Evolutionary conservation across 192 early-diverging fungal genomes (phyloP).

Genomic region (Linnemannia schmuckeri): DNA sequence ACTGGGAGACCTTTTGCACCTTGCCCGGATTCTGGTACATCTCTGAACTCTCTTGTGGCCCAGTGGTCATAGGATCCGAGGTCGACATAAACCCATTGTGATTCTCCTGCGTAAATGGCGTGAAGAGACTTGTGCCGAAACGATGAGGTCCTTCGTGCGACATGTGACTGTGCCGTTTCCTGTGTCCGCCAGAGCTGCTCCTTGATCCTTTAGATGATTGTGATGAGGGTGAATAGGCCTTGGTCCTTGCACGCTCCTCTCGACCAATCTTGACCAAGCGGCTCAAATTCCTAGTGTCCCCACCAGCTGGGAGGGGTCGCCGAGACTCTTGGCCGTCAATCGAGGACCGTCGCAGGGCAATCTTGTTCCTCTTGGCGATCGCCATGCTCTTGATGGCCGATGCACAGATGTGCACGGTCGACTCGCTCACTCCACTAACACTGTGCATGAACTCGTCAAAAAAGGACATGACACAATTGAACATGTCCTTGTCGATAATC

Average conservation of each 20-base stretch:
- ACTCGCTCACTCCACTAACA: conserved; percentile 44
- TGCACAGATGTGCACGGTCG: conserved; percentile 41
- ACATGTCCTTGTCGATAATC: conserved; percentile 34
- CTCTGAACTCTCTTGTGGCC: neutral
- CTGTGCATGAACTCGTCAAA: conserved; percentile 53
- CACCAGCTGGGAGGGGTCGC: neutral
- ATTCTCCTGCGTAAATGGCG: neutral
- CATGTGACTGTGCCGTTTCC: conserved; percentile 30
- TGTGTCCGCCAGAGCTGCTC: neutral
- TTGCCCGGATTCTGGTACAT: conserved; percentile 31
- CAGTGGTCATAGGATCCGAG: neutral
- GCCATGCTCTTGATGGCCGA: conserved; percentile 50
- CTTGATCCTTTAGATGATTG: conserved; percentile 9
- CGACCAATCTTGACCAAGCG: conserved; percentile 41
- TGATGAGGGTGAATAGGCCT: conserved; percentile 14
- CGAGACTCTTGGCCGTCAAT: neutral
- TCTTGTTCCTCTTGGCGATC: conserved; percentile 38
- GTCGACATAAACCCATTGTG: neutral
- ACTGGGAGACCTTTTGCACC: conserved; percentile 44
- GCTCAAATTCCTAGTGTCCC: conserved; percentile 29
- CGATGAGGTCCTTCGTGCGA: conserved; percentile 10
- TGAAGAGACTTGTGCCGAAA: neutral
- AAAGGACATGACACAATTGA: conserved; percentile 45
- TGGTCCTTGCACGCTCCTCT: conserved; percentile 30
- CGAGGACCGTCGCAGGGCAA: conserved; percentile 3